These are phyloP conservation scores for Trichoderma asperelloides DNA, from an alignment of 495 filamentous ascomycete genomes.

Conservation along the genomic window DNA sequence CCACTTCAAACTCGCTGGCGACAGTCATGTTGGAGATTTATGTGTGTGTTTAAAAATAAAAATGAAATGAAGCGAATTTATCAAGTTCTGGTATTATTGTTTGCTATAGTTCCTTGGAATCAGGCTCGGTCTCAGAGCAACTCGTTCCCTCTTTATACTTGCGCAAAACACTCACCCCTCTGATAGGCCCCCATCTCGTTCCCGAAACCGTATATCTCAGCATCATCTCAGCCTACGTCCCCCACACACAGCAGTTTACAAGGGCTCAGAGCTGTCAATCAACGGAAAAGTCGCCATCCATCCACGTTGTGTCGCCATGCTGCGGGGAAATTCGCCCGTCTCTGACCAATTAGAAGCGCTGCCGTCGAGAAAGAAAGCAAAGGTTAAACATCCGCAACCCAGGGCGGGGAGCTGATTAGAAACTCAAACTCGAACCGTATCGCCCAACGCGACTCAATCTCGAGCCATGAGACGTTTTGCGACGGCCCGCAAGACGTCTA, in stretches of 20 bases:
- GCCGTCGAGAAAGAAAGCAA: not conserved
- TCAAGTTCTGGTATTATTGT: too few relatives aligned
- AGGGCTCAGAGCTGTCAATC: not conserved
- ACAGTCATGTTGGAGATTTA: not conserved
- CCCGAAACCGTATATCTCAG: not conserved
- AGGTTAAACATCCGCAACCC: not conserved
- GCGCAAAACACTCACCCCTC: not conserved
- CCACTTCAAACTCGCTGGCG: slow-evolving; percentile 3
- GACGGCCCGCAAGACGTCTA: not conserved
- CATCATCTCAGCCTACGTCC: not conserved
- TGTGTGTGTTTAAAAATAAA: not conserved
- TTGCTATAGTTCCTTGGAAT: too few relatives aligned
- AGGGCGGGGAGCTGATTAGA: not conserved
- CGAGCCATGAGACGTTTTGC: not conserved
- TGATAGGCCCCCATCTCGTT: not conserved
- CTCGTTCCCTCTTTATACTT: not conserved
- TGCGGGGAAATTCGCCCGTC: not conserved
- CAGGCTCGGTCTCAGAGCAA: not conserved
- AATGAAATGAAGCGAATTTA: not conserved
- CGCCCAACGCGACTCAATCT: too few relatives aligned
- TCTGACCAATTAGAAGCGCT: not conserved
- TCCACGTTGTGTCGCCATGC: not conserved
- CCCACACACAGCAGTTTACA: not conserved
- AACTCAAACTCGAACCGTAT: not conserved
- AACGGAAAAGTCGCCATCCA: not conserved